phyloP scores from a whole-genome alignment of 1,284 basidiomycete genomes.

The Bondarzewia mesenterica region DNA sequence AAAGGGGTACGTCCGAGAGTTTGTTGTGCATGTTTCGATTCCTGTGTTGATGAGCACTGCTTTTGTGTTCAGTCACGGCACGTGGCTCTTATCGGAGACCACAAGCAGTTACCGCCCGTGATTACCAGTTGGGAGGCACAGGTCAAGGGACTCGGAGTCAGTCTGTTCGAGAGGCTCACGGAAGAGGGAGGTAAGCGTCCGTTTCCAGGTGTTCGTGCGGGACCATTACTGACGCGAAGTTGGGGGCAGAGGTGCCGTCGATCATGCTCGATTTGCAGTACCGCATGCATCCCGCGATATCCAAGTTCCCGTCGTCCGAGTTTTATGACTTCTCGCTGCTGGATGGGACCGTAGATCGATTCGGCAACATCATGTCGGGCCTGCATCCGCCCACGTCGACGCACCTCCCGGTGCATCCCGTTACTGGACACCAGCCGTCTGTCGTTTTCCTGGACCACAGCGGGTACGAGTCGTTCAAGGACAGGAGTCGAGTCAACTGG shows the following conservation, averaged over 20 bases:
- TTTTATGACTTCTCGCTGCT: slow-evolving; percentile 72
- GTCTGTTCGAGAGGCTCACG: slow-evolving; percentile 85
- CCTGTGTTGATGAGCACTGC: background rate
- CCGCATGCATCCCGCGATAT: slow-evolving; percentile 90
- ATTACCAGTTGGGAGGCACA: slow-evolving; percentile 70
- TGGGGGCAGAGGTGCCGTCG: slow-evolving; percentile 67
- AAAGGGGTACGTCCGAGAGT: slow-evolving; percentile 60
- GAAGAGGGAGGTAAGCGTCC: slow-evolving; percentile 56
- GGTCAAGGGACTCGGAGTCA: slow-evolving; percentile 64
- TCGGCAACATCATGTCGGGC: slow-evolving; percentile 43
- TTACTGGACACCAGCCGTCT: slow-evolving; percentile 33
- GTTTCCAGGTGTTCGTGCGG: background rate
- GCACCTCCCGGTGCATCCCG: slow-evolving; percentile 32
- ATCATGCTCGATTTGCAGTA: slow-evolving; percentile 92
- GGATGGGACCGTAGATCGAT: slow-evolving; percentile 62
- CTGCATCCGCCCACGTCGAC: slow-evolving; percentile 54
- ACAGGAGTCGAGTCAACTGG: slow-evolving; percentile 66
- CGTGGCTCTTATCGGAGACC: slow-evolving; percentile 87
- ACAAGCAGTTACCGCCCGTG: slow-evolving; percentile 93
- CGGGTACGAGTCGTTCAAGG: slow-evolving; percentile 55
- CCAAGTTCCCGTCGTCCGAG: slow-evolving; percentile 74
- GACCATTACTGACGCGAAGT: background rate
- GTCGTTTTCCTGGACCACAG: slow-evolving; percentile 76
- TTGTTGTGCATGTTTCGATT: background rate
- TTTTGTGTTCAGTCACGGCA: slow-evolving; percentile 60